Base-by-base conservation (phyloP, 768 basidiomycete genomes). In the Suillus tomentosus region DNA sequence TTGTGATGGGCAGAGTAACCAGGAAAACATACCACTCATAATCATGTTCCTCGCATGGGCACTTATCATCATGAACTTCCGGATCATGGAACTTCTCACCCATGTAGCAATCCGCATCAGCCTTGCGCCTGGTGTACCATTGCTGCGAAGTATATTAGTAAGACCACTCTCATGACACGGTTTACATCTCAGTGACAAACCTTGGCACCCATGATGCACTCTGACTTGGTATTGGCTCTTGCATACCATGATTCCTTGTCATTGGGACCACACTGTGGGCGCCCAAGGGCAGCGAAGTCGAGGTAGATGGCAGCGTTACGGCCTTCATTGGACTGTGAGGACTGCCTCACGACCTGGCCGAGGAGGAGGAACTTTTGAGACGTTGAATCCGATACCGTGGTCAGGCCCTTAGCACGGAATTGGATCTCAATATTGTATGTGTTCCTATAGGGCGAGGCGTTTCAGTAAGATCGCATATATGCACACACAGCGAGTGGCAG, bases 131-230 rank as follows among this genome's bases (percentile, higher is more conserved):
- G 60, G 76, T 82, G 75, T 96, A 99, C 89, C 91, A 98, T 91
- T 99, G 96, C 93, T 96, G 22, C 40, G 15, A 8, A 43, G 9
- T 24, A 42, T 22, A 31, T 50, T 39, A 60, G 36, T 54, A 11
- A 43, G 31, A 24, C 11, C 17, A 19, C 13, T 31, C 3, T 24
- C 27, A 13, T 56, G 3, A 11, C 24, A 43, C 2, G 37, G 19
- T 15, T 17, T 15, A 5, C 8, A 13, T 40, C 36, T 37, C 24
- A 37, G n/a, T 22, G 24, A 67, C 82, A 57, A 60, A 92, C 94
- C 85, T 92, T 95, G 72, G 92, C 94, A 1, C 96, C 96, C 94
- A 99, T 96, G 27, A 99, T 77, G 75, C 96, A 99, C 67, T 93
- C 85, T 42, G 82, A 81, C 55, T 82, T 83, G 17, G 78, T 80